Base-by-base conservation (phyloP, 2,329 filamentous ascomycete species). In the Coniochaeta sp. region DNA sequence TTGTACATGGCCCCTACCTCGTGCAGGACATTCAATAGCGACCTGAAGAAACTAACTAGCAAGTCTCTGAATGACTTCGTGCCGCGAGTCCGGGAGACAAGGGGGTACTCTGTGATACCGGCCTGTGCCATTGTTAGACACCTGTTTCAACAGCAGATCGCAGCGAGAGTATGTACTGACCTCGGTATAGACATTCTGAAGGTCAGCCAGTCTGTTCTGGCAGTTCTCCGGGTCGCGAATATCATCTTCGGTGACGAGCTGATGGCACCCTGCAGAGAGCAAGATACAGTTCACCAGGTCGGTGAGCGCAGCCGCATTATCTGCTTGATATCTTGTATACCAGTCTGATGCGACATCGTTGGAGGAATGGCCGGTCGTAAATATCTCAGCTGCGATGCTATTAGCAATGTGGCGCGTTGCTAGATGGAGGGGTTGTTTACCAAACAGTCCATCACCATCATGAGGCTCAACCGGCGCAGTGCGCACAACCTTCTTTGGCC, bases 221-320 rank as follows among this genome's bases (percentile, higher is more conserved):
- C 86, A 89, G 63, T 94, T 91, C 65, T 99, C 94, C 7, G 90
- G 83, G 65, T 99, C 92, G 58, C 86, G 83, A 57, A 96, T 89
- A 65, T 97, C 91, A 64, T 94, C 85, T 33, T 82, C 79, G 9
- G 85, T 87, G 51, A 99, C 82, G 58, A 87, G 80, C 51, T 89
- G 76, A 51, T 89, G 82, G 65, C 91, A 95, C 27, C 94, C 94
- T 16, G 91, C 83, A 56, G 88, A 80, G 61, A 81, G 78, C 32
- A 87, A 68, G 31, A 86, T 77, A 57, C 83, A 85, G 67, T 86
- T 87, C 59, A 87, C 77, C 51, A 87, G 69, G 48, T 86, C 82
- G 14, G 77, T 75, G 56, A 86, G 70, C 10, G 82, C 81, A 26
- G 67, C 70, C 14, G 75, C 71, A 54, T 76, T 72, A 59, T 85